Evolutionary conservation across 2,329 filamentous ascomycete species (phyloP), one percentile per base, ranked within the genome.

Genomic region (Sclerotinia glacialis): DNA sequence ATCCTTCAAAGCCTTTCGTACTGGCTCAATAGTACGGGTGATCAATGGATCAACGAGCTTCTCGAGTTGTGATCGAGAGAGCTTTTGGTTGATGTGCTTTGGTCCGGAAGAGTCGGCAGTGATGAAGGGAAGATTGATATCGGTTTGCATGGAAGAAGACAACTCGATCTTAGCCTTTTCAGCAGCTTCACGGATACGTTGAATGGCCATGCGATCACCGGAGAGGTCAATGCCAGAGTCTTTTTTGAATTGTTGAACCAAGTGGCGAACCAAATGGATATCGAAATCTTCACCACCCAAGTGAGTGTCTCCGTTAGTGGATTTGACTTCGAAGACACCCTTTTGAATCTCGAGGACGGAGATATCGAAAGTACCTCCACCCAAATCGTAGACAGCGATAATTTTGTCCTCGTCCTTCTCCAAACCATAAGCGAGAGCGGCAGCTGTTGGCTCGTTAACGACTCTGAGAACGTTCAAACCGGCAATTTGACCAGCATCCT

Each of bases 151-250:
- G 67, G 93, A 93, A 44, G 93, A 97, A 16, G 94, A 98, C 73
- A 98, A 85, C 83, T 97, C 94, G 77, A 97, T 97, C 92, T 98
- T 98, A 78, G 94, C 94, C 89, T 97, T 97, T 87, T 98, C 94
- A 74, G 93, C 93, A 74, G 93, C 94, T 84, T 97, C 94, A 83
- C 94, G 93, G 79, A 98, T 97, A 88, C 94, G 90, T 87, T 97
- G 94, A 78, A 98, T 96, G 75, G 94, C 94, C 93, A 97, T 97
- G 80, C 94, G 93, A 84, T 98, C 94, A 77, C 82, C 83, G 68
- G 92, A 91, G 73, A 98, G 87, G 79, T 98, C 94, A 72, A 97
- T 90, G 71, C 91, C 89, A 71, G 92, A 92, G 74, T 96, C 92
- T 82, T 92, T 94, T 91, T 97, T 97, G 87, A 97, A 98, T 78